These are phyloP conservation scores for Hyphodiscus sp. DNA, from an alignment of 2,329 filamentous ascomycete genomes.

Conservation along the genomic window DNA sequence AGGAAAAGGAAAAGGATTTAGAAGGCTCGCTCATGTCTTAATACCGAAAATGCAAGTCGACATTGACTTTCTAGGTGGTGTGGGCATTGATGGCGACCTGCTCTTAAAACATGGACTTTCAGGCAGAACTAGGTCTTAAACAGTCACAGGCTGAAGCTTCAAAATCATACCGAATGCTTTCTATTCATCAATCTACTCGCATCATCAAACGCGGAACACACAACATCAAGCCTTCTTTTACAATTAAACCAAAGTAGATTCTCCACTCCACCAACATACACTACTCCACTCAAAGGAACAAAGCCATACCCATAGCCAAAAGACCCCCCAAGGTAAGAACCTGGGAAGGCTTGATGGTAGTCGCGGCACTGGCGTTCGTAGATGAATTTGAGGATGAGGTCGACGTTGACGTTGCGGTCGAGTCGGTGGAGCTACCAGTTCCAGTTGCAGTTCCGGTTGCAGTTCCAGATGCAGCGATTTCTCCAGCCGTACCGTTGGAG, in stretches of 20 bases:
- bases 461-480: conserved; percentile 4
- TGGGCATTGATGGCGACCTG: no score
- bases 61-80: no score
- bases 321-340: conserved; percentile 6
- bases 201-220: conserved; percentile 4
- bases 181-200: background rate
- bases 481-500: conserved; percentile 9
- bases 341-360: background rate
- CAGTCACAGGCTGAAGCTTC: background rate
- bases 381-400: background rate
- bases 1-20: no score
- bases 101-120: no score
- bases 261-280: background rate
- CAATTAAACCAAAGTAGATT: background rate
- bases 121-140: background rate
- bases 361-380: background rate
- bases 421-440: background rate
- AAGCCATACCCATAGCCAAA: conserved; percentile 12
- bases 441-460: background rate
- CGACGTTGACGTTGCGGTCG: background rate
- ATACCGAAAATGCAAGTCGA: no score
- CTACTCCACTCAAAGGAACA: conserved; percentile 9
- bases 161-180: background rate
- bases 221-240: background rate
- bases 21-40: no score